Base-by-base conservation (phyloP, 2,329 filamentous ascomycete genomes). In the Aulographum hederae region DNA sequence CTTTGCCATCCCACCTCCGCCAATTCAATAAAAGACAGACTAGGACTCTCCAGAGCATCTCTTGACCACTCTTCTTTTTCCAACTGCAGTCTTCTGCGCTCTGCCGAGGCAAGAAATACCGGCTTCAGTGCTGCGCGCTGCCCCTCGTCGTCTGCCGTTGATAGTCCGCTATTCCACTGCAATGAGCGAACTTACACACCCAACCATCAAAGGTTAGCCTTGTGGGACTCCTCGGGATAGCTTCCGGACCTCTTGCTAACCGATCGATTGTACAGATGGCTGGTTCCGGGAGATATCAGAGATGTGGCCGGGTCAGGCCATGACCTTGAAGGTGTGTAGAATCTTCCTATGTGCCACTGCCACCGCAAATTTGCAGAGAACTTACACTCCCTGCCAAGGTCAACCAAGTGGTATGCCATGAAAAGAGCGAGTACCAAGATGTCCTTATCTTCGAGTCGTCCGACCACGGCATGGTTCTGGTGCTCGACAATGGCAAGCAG, bases 221-320 rank as follows among this genome's bases (percentile, higher is more conserved):
- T 8, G n/a, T 8, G 15, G 12, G 8, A 28, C 12, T 16, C 8
- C 15, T 8, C 27, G 16, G 10, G 8, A 8, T 8, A 13, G 27
- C 21, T 16, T 17, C 6, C 8, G 18, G n/a, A 10, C 21, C 20
- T 28, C 8, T 12, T 28, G 20, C 27, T 16, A 18, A 10, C 15
- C 29, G 34, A 33, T 20, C 34, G 18, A 21, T 28, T 20, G 28
- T 37, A 12, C 45, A 93, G 89, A 95, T 93, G 89, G 86, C 65
- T 98, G 89, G 89, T 98, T 98, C 78, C 80, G 84, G 59, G 89
- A 98, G 66, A 85, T 93, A 63, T 92, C 80, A 46, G 67, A 89
- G 53, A 95, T 98, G 86, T 98, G 89, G 89, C 86, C 89, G 40
- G 82, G 89, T 56, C 89, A 95, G 67, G 89, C 89, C 56, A 95